Percentiles rank a stretch among this genome's conserved stretches.
These are phyloP conservation scores for Pseudocercospora pini-densiflorae DNA, from an alignment of 2,329 filamentous ascomycete species.

Conservation along the genomic window DNA sequence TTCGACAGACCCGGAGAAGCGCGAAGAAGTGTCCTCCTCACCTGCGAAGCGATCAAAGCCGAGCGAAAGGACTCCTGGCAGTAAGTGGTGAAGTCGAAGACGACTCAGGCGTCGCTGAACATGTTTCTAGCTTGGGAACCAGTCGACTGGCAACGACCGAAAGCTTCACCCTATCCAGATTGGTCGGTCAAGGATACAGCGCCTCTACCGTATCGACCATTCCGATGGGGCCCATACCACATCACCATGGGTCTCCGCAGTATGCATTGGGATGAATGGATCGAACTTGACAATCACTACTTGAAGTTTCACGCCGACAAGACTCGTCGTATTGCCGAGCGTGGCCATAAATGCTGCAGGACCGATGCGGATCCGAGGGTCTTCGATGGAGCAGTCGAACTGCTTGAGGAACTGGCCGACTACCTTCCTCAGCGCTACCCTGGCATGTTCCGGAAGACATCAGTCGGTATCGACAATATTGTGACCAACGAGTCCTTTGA, in stretches of 20 bases:
- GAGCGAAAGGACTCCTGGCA: conserved; percentile 50
- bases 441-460: conserved; percentile 66
- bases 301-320: conserved; percentile 75
- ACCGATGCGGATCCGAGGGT: conserved; percentile 65
- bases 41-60: conserved; percentile 39
- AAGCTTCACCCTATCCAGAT: conserved; percentile 64
- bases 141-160: conserved; percentile 63
- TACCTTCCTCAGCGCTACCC: conserved; percentile 81
- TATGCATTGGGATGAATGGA: conserved; percentile 75
- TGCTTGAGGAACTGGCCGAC: conserved; percentile 71
- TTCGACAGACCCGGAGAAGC: conserved; percentile 54
- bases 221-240: conserved; percentile 76
- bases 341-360: conserved; percentile 68
- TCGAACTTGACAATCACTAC: conserved; percentile 83
- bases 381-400: conserved; percentile 72
- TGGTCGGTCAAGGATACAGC: conserved; percentile 73
- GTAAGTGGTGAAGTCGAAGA: conserved; percentile 40
- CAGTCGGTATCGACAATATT: conserved; percentile 70
- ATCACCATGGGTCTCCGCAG: conserved; percentile 78
- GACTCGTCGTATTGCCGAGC: conserved; percentile 66
- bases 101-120: conserved; percentile 9
- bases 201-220: conserved; percentile 77
- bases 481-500: conserved; percentile 75
- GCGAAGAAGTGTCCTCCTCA: conserved; percentile 31
- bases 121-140: conserved; percentile 58